Base-by-base conservation (phyloP, 106 monocot species). In the Dendrobium chrysotoxum region DNA sequence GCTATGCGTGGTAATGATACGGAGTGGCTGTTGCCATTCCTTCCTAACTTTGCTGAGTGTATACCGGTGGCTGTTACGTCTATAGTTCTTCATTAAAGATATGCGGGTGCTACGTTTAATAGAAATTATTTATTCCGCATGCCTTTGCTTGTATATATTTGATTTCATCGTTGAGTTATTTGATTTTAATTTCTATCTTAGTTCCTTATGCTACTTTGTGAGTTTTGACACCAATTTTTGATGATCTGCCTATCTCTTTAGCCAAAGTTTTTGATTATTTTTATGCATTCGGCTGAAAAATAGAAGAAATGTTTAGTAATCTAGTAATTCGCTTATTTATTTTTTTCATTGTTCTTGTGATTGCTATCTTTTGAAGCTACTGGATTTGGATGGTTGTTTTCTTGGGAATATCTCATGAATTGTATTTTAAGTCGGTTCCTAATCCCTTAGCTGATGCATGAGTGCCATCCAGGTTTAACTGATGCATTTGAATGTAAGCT, bases 1-100 rank as follows among this genome's bases (percentile, higher is more conserved):
- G 91, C 95, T 28, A 95, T 99, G 92, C 89, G 94, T 42, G 98
- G 98, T 96, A 89, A 85, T 13, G 1, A 65, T 78, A 11, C 6
- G 7, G 4, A n/a, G 44, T 31, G 31, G 75, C 53, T 31, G 65
- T 80, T 26, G 11, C 17, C 39, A 16, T 16, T 39, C 13, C 17
- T 40, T 72, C 5, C 39, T 20, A 38, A 38, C 15, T 35, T 67
- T 26, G 66, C 8, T 28, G 5, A 67, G 20, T 26, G 28, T 67
- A 28, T 28, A 67, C 28, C 25, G 72, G 39, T 42, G 23, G 7
- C 15, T 42, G 7, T 42, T 73, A 73, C 35, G 5, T 73, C 12
- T 20, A 73, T 40, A 40, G 40, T 40, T 35, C 28, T 31, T 30
- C 41, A 41, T 12, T 74, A 74, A 72, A 18, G 40, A 72, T 72